These are phyloP conservation scores for Pezicula neosporulosa DNA, from an alignment of 2,329 filamentous ascomycete genomes.

Conservation along the genomic window DNA sequence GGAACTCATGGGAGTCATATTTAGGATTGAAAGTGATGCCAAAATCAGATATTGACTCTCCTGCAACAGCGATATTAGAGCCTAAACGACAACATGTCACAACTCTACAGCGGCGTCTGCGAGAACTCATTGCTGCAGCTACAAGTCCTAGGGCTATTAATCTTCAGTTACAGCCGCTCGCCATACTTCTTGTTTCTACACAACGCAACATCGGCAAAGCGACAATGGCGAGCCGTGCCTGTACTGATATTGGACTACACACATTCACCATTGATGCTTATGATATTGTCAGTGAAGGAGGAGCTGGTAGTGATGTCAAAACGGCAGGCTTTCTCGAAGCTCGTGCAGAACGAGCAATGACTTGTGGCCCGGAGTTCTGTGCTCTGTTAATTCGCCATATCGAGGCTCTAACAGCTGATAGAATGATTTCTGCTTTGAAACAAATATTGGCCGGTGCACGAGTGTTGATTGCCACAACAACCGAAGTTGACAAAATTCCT, in stretches of 20 bases:
- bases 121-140: slow-evolving; percentile 82
- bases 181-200: slow-evolving; percentile 84
- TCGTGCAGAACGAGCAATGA: slow-evolving; percentile 82
- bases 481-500: slow-evolving; percentile 90
- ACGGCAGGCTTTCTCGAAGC: slow-evolving; percentile 88
- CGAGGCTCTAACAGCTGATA: slow-evolving; percentile 85
- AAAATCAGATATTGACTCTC: slow-evolving; percentile 38
- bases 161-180: slow-evolving; percentile 81
- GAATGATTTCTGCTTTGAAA: slow-evolving; percentile 81
- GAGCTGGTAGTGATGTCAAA: slow-evolving; percentile 86
- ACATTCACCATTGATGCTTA: slow-evolving; percentile 87
- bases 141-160: slow-evolving; percentile 86
- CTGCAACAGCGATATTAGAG: slow-evolving; percentile 34
- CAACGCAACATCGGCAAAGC: slow-evolving; percentile 92
- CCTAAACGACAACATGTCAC: slow-evolving; percentile 49
- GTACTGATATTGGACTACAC: slow-evolving; percentile 85
- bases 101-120: slow-evolving; percentile 65
- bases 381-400: slow-evolving; percentile 85
- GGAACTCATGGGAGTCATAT: slow-evolving; percentile 87
- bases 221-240: slow-evolving; percentile 72
- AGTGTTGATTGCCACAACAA: slow-evolving; percentile 89
- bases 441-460: slow-evolving; percentile 77
- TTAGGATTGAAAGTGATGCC: slow-evolving; percentile 71
- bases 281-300: slow-evolving; percentile 89
- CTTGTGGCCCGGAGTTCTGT: slow-evolving; percentile 81